Conservation (phyloP, 768 basidiomycete genomes). For the Clathrus columnatus region DNA sequence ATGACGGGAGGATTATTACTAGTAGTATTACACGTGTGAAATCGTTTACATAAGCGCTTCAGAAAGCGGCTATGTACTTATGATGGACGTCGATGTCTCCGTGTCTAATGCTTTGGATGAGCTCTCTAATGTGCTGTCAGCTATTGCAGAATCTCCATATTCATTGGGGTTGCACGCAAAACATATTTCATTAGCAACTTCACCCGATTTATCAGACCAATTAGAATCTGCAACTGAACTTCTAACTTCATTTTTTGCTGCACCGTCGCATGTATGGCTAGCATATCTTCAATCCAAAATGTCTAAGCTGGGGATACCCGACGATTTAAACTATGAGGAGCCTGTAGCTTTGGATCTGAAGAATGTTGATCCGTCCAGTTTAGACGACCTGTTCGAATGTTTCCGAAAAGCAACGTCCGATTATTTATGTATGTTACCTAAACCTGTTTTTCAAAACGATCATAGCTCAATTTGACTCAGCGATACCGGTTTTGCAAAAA, state of each 20-base stretch:
- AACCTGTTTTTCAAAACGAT: slow-evolving; percentile 10
- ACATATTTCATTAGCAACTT: slow-evolving; percentile 55
- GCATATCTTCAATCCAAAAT: slow-evolving; percentile 50
- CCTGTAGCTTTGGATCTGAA: slow-evolving; percentile 33
- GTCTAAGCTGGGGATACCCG: slow-evolving; percentile 18
- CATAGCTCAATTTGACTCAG: slow-evolving; percentile 31
- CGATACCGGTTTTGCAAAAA: slow-evolving; percentile 62
- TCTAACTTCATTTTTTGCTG: slow-evolving; percentile 52
- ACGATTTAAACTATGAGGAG: neutral
- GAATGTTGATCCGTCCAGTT: slow-evolving; percentile 33
- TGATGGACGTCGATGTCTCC: neutral
- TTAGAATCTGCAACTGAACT: slow-evolving; percentile 55
- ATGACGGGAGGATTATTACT: neutral
- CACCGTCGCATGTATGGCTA: slow-evolving; percentile 67
- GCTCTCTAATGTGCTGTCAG: slow-evolving; percentile 48
- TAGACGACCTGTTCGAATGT: slow-evolving; percentile 47
- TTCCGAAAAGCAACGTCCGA: slow-evolving; percentile 64
- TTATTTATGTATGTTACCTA: slow-evolving; percentile 60
- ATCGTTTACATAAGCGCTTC: too few relatives aligned
- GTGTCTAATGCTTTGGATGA: slow-evolving; percentile 50
- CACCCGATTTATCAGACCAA: slow-evolving; percentile 52
- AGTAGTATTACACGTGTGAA: neutral
- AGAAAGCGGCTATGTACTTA: too few relatives aligned
- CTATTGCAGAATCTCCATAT: slow-evolving; percentile 50
- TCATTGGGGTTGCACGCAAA: slow-evolving; percentile 56